A percentile compares a stretch with the other conserved stretches of the same genome.
Evolutionary conservation across 768 basidiomycete genomes (phyloP).

Genomic region (Mycena galopus): DNA sequence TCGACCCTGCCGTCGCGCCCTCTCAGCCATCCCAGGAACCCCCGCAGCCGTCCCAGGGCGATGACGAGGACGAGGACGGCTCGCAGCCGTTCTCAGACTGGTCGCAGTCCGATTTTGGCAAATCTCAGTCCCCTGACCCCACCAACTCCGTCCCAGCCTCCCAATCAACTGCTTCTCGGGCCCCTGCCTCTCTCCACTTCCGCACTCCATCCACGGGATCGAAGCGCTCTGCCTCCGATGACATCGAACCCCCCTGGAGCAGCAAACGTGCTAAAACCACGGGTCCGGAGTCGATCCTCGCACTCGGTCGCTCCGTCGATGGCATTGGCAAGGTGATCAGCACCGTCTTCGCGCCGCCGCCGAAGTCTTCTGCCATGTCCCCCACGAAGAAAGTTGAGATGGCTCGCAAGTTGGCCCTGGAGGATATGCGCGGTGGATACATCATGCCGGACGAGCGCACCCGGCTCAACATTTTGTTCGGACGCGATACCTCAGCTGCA

Average conservation of each 20-base stretch:
- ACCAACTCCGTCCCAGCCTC: not conserved
- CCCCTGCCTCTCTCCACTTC: not conserved
- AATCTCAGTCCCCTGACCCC: not conserved
- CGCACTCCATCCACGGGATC: not conserved
- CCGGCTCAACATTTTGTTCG: not conserved
- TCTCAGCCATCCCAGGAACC: not conserved
- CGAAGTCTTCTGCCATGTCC: not conserved
- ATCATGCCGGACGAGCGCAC: not conserved
- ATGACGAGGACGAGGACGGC: not conserved
- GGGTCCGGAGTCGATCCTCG: not conserved
- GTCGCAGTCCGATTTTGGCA: not conserved
- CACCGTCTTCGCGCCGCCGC: not conserved
- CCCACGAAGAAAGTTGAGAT: not conserved
- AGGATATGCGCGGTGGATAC: not conserved
- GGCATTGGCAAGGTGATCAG: not conserved
- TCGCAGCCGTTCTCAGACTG: conserved; percentile 13
- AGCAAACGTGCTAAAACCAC: not conserved
- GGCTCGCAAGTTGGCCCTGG: not conserved
- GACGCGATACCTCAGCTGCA: not conserved
- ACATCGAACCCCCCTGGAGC: not conserved
- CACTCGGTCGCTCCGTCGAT: not conserved
- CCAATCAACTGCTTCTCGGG: not conserved
- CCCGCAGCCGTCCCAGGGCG: not conserved
- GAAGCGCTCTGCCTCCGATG: not conserved
- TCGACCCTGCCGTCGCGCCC: not conserved